These are phyloP conservation scores for Solanum hybrid DNA, from an alignment of 305 asterid genomes.

Conservation along the genomic window DNA sequence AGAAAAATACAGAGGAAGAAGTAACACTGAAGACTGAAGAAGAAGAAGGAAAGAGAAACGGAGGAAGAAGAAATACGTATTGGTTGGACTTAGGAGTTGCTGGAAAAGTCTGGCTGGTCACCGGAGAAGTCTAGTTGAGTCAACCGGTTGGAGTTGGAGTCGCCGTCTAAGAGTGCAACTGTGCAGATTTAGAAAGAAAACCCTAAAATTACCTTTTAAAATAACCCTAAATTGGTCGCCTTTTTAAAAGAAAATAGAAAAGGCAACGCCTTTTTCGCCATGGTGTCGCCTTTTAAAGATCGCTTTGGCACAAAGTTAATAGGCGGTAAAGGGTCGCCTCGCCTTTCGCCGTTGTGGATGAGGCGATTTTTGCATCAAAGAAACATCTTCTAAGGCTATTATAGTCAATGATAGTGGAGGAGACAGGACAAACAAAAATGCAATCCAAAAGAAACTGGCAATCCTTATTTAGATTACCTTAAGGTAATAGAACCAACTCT, in stretches of 20 bases:
- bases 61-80: neutral
- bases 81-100: neutral
- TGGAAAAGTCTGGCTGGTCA: neutral
- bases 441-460: constrained; percentile 1
- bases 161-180: neutral
- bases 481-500: neutral
- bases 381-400: neutral
- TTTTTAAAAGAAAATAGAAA: neutral
- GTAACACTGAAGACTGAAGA: neutral
- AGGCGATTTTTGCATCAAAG: neutral
- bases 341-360: neutral
- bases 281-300: neutral
- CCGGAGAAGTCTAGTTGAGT: neutral
- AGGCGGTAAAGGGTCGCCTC: neutral
- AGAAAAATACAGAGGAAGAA: neutral
- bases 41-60: neutral
- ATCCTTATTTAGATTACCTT: neutral
- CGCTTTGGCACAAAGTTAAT: neutral
- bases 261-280: neutral
- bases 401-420: neutral
- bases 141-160: neutral
- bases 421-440: neutral
- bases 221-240: neutral
- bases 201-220: neutral
- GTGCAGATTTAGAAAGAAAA: neutral